Base-by-base conservation (phyloP, 2,329 filamentous ascomycete species). In the Celoporthe dispersa region DNA sequence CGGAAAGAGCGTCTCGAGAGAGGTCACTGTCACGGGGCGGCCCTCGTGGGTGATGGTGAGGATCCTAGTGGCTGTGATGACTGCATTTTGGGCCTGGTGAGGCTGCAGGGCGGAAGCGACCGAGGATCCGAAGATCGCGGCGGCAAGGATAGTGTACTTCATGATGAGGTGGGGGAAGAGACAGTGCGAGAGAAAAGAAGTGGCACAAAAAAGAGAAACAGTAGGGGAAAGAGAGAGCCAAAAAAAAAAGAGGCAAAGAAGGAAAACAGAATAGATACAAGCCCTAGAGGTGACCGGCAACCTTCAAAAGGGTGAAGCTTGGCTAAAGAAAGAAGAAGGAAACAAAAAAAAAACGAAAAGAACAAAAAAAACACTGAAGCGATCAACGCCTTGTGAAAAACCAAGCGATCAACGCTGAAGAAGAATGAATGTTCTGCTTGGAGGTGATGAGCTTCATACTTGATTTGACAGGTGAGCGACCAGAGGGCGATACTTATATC, bases 361-460 rank as follows among this genome's bases (percentile, higher is more conserved):
- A n/a, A n/a, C n/a, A n/a, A 28, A 6, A 22, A 28, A 48, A 64
- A 31, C 4, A 51, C 12, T 37, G 25, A 65, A 65, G 63, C 48
- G 48, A 55, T 65, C 63, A 65, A 65, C 63, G 33, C 63, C n/a
- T n/a, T n/a, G n/a, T n/a, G n/a, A n/a, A n/a, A n/a, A n/a, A n/a
- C n/a, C n/a, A 65, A 65, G 63, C 48, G 48, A 55, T 65, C 63
- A 65, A 65, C 63, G 33, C 63, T 65, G 44, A 64, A 48, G 41
- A 25, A 3, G 35, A 65, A 35, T 57, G 37, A 33, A 31, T 53
- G 28, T 28, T 28, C 12, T 19, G 37, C n/a, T 28, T 44, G n/a
- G 60, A 11, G 60, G n/a, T 63, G 37, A 11, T 41, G 12, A 25
- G 11, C 16, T 19, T n/a, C 37, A 44, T 16, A 11, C 3, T 63